Evolutionary conservation across 2,329 filamentous ascomycete species (phyloP), one percentile per base, ranked within the genome.

Genomic region (Microsporum audouinii): DNA sequence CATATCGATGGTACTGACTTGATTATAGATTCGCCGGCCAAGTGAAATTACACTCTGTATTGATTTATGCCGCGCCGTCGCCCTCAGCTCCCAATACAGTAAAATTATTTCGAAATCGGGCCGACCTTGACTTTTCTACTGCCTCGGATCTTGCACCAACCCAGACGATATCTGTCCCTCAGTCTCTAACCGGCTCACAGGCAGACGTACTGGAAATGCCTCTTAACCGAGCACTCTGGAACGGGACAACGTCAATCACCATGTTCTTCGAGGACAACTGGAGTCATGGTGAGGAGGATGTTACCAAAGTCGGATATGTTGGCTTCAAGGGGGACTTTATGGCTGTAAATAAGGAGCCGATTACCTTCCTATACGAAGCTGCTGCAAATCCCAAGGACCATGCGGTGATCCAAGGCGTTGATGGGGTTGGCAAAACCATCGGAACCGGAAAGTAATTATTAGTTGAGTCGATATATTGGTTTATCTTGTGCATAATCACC

Each of bases 251-350:
- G 56, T 86, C 82, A 23, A 78, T 99, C 63, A 84, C 86, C 12
- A 79, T 99, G 57, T 97, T 97, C 78, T 88, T 97, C 68, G 87
- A 89, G 68, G 89, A 96, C 72, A 99, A 97, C 71, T 96, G 92
- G 75, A 82, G 85, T 67, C 82, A 84, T 56, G 89, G 85, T 0
- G 88, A 90, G 12, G 89, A 91, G 70, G 89, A 95, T 60, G 84
- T 87, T 60, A 92, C 89, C 51, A 81, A 85, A 57, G 73, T 97
- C 1, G 85, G 80, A 64, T 99, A 96, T 75, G 65, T 97, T 61
- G 94, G 89, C 0, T 97, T 99, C 78, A 91, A 89, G 76, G 94
- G 94, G 29, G 89, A 96, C 75, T 97, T 90, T 81, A 94, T 94
- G 83, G 85, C 86, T 71, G 75, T 95, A 69, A 94, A 87, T 55